These are phyloP conservation scores for Sclerotinia borealis DNA, from an alignment of 2,329 filamentous ascomycete genomes.

Conservation along the genomic window DNA sequence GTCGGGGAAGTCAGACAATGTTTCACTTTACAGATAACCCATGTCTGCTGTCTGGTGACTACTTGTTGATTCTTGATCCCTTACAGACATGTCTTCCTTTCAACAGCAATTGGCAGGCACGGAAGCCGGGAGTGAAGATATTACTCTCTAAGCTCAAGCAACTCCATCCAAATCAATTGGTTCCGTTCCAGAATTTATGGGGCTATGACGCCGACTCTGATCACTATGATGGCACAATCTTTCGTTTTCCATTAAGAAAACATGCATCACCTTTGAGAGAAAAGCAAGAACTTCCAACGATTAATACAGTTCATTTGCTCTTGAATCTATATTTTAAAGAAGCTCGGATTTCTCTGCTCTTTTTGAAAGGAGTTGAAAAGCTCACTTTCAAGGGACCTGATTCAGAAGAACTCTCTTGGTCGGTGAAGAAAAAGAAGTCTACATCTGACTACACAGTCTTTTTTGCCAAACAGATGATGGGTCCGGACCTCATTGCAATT, in stretches of 20 bases:
- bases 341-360: conserved; percentile 26
- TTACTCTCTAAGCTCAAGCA: conserved; percentile 20
- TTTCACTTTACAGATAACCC: conserved; percentile 35
- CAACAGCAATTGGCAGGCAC: conserved; percentile 17
- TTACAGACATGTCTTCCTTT: conserved; percentile 25
- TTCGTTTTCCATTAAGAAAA: conserved; percentile 26
- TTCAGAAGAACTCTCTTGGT: conserved; percentile 18
- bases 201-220: conserved; percentile 19
- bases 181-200: conserved; percentile 24
- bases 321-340: conserved; percentile 24
- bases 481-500: not conserved
- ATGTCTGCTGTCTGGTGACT: conserved; percentile 32
- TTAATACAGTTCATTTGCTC: not conserved
- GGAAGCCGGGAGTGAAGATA: conserved; percentile 23
- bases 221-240: conserved; percentile 27
- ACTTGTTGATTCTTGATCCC: conserved; percentile 33
- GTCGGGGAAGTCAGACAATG: conserved; percentile 34
- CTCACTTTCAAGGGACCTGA: conserved; percentile 21
- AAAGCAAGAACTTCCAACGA: not conserved
- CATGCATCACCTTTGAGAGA: not conserved
- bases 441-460: conserved; percentile 13
- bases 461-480: conserved; percentile 5
- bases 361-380: conserved; percentile 19
- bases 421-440: conserved; percentile 10
- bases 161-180: conserved; percentile 20